These are phyloP conservation scores for Starmerella vitae DNA, from an alignment of 805 yeast genomes.

Conservation along the genomic window DNA sequence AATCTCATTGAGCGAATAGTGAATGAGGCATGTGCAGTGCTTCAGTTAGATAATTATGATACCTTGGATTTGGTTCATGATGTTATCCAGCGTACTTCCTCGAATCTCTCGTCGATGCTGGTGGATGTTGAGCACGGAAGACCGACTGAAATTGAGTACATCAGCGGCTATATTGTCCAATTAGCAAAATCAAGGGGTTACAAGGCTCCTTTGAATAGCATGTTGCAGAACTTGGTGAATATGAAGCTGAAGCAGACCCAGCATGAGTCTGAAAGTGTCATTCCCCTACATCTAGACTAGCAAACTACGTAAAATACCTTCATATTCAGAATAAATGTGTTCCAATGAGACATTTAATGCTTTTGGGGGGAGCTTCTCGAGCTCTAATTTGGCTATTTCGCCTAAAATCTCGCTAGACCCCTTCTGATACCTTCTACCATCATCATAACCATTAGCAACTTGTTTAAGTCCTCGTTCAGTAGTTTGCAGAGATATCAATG, in stretches of 20 bases:
- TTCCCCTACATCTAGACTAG: slow-evolving; percentile 10
- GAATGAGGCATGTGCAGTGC: slow-evolving; percentile 34
- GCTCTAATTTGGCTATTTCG: background rate
- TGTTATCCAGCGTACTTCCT: slow-evolving; percentile 36
- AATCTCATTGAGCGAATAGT: slow-evolving; percentile 33
- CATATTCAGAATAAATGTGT: background rate
- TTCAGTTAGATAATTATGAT: slow-evolving; percentile 22
- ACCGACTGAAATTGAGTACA: slow-evolving; percentile 66
- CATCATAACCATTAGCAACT: slow-evolving; percentile 13
- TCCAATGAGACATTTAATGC: too few relatives aligned
- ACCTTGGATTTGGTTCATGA: slow-evolving; percentile 28
- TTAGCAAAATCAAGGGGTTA: slow-evolving; percentile 38
- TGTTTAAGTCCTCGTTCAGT: slow-evolving; percentile 5
- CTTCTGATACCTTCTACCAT: slow-evolving; percentile 5
- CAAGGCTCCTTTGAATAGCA: slow-evolving; percentile 35
- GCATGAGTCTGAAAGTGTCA: slow-evolving; percentile 9
- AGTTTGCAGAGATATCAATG: slow-evolving; percentile 29
- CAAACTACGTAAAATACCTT: too few relatives aligned
- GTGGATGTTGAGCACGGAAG: slow-evolving; percentile 43
- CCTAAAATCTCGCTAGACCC: background rate
- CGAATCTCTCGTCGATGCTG: slow-evolving; percentile 59
- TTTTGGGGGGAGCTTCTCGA: too few relatives aligned
- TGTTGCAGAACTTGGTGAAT: slow-evolving; percentile 36
- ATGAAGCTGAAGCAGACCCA: slow-evolving; percentile 15
- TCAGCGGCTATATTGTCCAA: slow-evolving; percentile 64